These are phyloP conservation scores for Neoboletus brunneissimus DNA, from an alignment of 768 basidiomycete genomes.

Conservation along the genomic window DNA sequence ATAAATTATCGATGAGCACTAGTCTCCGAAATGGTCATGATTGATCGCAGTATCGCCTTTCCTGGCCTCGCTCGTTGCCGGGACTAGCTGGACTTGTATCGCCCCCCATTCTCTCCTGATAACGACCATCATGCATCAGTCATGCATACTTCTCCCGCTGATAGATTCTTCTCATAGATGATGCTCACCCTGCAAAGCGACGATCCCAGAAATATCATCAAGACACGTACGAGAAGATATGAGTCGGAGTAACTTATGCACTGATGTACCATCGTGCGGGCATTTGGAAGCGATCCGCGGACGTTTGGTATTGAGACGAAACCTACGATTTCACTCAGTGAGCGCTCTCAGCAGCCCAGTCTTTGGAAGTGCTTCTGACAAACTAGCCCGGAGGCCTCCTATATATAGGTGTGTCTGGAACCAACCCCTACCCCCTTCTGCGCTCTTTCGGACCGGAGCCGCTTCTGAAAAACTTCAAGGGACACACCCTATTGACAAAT, in stretches of 20 bases:
- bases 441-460: not conserved
- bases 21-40: not conserved
- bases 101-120: not conserved
- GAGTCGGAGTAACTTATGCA: not conserved
- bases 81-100: not conserved
- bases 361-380: not conserved
- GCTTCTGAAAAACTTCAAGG: not conserved
- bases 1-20: not conserved
- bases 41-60: conserved; percentile 5
- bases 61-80: not conserved
- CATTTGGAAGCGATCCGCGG: conserved; percentile 4
- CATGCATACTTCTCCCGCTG: not conserved
- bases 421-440: too few species aligned
- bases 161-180: not conserved
- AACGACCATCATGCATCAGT: conserved; percentile 1
- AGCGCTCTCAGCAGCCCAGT: not conserved
- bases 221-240: not conserved
- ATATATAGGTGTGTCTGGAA: not conserved
- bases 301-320: not conserved
- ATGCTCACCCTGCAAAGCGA: not conserved
- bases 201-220: not conserved
- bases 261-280: not conserved
- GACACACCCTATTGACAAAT: not conserved
- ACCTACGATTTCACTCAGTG: not conserved
- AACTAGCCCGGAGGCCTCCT: not conserved